Percentiles rank a stretch among this genome's conserved stretches.
These are phyloP conservation scores for Vinca major DNA, from an alignment of 305 asterid species.

Conservation along the genomic window DNA sequence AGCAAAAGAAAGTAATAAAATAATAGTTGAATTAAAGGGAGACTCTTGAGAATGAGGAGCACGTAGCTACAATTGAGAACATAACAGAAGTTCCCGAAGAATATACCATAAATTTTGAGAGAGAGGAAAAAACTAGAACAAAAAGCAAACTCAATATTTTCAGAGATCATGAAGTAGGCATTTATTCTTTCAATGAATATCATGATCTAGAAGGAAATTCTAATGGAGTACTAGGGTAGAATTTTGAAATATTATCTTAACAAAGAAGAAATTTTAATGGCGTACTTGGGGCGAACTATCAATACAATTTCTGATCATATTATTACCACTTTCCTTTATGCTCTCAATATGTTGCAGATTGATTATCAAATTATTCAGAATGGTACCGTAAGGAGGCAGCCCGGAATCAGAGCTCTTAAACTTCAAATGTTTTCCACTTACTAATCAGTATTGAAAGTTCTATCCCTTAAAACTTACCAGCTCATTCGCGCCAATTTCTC, in stretches of 20 bases:
- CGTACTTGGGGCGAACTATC: background rate
- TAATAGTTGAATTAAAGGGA: background rate
- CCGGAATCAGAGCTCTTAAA: background rate
- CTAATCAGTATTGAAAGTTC: background rate
- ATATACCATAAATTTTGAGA: background rate
- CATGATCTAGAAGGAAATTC: too few species aligned
- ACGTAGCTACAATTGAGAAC: background rate
- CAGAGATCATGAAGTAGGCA: too few species aligned
- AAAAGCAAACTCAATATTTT: background rate
- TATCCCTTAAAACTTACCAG: background rate
- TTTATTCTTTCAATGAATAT: too few species aligned
- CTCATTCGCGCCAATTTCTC: background rate
- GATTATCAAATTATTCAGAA: background rate
- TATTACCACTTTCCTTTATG: background rate
- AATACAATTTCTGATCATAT: background rate
- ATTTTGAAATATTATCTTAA: background rate
- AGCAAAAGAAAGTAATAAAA: background rate
- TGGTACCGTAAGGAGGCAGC: background rate
- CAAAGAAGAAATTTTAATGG: background rate
- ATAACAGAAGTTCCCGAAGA: background rate
- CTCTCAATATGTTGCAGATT: background rate
- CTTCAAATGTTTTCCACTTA: background rate
- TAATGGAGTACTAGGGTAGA: background rate
- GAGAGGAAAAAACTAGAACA: background rate
- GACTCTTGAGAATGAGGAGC: background rate